Evolutionary conservation across 768 basidiomycete genomes (phyloP), one percentile per base, ranked within the genome.

Genomic region (Suillus tomentosus): DNA sequence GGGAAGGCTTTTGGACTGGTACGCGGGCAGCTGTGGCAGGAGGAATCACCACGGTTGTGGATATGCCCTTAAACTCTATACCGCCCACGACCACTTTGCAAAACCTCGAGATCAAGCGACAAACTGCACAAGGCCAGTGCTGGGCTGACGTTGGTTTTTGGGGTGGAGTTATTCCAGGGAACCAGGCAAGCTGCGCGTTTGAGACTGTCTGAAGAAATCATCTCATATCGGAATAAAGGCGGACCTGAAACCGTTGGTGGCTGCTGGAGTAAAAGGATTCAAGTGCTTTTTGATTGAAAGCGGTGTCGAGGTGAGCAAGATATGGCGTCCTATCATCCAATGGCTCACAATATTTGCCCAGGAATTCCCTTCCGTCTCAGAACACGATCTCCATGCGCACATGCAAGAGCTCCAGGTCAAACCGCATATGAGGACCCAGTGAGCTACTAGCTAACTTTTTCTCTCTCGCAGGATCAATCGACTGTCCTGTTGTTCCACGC

Each of bases 61-160:
- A 99, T 78, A 99, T 99, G 96, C 97, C 96, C 3, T 81, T 99
- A 62, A 98, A 99, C 76, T 96, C 95, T 2, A 92, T 99, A 61
- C 96, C 96, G 1, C 95, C 97, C 0, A 98, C 97, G 0, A 96
- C 94, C 2, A 95, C 94, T 0, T 84, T 94, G 9, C 78, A 78
- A 6, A 87, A 96, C 71, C 82, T 99, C 10, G 77, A 85, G 54
- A 69, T 79, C 34, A 99, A 99, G 79, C 83, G 86, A 6, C 72
- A 74, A 13, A 91, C 89, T 1, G 94, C 96, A 3, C 70, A 75
- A 57, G 87, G 85, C 3, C 89, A 95, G 70, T 78, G 82, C 86
- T 50, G 86, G 91, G 8, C 94, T 91, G 77, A 88, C 92, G 45
- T 78, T 89, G 78, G 84, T 80, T 54, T 94, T 90, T 36, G 93